These are phyloP conservation scores for Collariella sp. DNA, from an alignment of 495 filamentous ascomycete genomes.

Conservation along the genomic window DNA sequence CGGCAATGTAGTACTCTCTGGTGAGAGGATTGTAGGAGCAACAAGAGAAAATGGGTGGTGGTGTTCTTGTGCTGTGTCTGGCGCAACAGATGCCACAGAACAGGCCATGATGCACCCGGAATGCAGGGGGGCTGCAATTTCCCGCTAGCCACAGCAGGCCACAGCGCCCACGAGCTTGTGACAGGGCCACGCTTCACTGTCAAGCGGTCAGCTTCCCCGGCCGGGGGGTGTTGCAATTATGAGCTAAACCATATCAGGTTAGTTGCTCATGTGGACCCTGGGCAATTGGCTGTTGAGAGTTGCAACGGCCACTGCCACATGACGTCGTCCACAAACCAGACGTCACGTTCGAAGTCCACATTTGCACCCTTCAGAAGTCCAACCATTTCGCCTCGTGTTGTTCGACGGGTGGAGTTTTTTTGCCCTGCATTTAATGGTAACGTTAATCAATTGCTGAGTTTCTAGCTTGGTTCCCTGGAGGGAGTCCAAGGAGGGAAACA, in stretches of 20 bases:
- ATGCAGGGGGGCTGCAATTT: constrained; percentile 1
- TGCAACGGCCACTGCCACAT: constrained; percentile 4
- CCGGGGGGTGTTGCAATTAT: no score
- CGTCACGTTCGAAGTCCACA: not conserved
- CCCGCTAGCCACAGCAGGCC: no score
- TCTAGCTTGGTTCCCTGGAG: no score
- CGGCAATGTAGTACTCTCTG: not conserved
- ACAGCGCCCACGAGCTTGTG: constrained; percentile 1
- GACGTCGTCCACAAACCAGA: constrained; percentile 4
- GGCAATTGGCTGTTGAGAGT: not conserved
- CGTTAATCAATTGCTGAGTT: no score
- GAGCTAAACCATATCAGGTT: constrained; percentile 1
- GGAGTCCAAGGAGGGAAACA: no score
- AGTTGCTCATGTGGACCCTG: no score
- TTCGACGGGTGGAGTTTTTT: no score
- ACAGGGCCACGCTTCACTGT: not conserved
- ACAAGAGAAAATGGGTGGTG: no score
- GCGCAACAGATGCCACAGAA: not conserved
- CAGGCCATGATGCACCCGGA: not conserved
- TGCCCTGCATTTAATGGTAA: no score
- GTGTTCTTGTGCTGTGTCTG: not conserved
- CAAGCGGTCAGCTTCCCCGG: not conserved
- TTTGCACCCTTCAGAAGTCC: no score
- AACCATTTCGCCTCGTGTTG: no score
- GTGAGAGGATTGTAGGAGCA: no score